Conservation (phyloP, 352 stramenopile species). For the Ophiocytium majus region DNA sequence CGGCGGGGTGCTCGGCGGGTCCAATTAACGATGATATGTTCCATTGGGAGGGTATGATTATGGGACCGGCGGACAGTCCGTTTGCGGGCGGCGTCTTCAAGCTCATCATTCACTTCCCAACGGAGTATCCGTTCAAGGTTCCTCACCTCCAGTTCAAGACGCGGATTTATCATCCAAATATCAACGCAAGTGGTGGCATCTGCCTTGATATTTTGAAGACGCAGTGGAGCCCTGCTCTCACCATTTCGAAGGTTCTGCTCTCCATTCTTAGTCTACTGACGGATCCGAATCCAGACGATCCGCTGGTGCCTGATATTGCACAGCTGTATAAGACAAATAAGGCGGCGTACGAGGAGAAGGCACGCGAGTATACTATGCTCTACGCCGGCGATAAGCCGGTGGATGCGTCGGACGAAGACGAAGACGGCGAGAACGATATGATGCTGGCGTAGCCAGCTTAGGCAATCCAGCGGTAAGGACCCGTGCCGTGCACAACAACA, state of each 20-base stretch:
- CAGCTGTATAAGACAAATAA: constrained; percentile 95
- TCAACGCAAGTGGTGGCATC: constrained; percentile 95
- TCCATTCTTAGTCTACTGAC: constrained; percentile 73
- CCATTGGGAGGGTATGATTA: constrained; percentile 72
- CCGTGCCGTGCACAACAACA: too few relatives aligned
- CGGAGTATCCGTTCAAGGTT: constrained; percentile 99
- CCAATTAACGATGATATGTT: constrained; percentile 97
- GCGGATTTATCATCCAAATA: constrained; percentile 98
- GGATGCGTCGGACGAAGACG: too few relatives aligned
- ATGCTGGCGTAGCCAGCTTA: too few relatives aligned
- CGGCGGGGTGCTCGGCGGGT: constrained; percentile 95
- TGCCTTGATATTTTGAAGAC: constrained; percentile 98
- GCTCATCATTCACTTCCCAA: constrained; percentile 97
- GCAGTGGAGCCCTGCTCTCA: constrained; percentile 96
- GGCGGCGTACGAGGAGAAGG: constrained; percentile 86
- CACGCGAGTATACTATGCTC: constrained; percentile 95
- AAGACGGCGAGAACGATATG: too few relatives aligned
- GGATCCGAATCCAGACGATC: constrained; percentile 93
- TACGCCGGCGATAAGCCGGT: too few relatives aligned
- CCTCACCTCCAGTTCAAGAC: constrained; percentile 84
- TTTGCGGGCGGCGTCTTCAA: constrained; percentile 97
- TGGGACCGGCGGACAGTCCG: constrained; percentile 88
- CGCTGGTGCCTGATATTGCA: constrained; percentile 92
- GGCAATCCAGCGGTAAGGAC: too few relatives aligned
- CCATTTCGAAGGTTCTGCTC: constrained; percentile 88